Conservation (phyloP, 2,329 filamentous ascomycete species). For the Nigrospora osmanthi region DNA sequence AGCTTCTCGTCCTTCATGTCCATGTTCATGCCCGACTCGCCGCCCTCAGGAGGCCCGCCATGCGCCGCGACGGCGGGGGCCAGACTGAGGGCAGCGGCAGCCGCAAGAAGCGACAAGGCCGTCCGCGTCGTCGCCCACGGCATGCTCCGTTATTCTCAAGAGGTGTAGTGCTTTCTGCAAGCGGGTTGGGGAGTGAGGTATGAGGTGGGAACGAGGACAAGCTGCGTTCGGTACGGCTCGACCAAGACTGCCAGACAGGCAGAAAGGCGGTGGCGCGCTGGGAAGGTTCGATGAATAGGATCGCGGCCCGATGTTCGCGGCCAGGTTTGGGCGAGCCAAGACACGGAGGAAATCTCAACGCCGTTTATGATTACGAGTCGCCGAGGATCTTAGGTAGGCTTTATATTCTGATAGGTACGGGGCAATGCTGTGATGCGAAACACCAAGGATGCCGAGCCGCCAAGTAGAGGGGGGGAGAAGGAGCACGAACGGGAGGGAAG, state of each 20-base stretch:
- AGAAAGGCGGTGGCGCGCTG: no score
- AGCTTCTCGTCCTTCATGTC: conserved; percentile 20
- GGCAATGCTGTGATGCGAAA: background rate
- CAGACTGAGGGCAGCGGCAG: conserved; percentile 19
- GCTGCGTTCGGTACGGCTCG: no score
- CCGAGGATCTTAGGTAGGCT: no score
- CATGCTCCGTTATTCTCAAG: conserved; percentile 8
- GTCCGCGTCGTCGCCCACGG: conserved; percentile 12
- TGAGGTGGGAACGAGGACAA: no score
- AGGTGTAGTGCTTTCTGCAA: conserved; percentile 9
- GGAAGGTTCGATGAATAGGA: no score
- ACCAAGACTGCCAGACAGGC: no score
- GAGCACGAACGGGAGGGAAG: conserved; percentile 32
- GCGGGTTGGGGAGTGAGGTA: no score
- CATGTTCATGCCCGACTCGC: conserved; percentile 17
- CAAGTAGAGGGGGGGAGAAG: conserved; percentile 42
- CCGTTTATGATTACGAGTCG: no score
- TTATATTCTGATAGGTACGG: no score
- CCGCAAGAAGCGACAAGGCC: conserved; percentile 15
- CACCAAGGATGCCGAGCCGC: conserved; percentile 23
- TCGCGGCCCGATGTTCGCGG: no score
- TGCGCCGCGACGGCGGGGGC: conserved; percentile 23
- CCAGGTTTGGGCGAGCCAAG: no score
- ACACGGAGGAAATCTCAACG: no score
- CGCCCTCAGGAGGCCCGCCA: conserved; percentile 19